A percentile compares a stretch with the other conserved stretches of the same genome.
These are phyloP conservation scores for Xylaria flabelliformis DNA, from an alignment of 495 filamentous ascomycete species.

Conservation along the genomic window DNA sequence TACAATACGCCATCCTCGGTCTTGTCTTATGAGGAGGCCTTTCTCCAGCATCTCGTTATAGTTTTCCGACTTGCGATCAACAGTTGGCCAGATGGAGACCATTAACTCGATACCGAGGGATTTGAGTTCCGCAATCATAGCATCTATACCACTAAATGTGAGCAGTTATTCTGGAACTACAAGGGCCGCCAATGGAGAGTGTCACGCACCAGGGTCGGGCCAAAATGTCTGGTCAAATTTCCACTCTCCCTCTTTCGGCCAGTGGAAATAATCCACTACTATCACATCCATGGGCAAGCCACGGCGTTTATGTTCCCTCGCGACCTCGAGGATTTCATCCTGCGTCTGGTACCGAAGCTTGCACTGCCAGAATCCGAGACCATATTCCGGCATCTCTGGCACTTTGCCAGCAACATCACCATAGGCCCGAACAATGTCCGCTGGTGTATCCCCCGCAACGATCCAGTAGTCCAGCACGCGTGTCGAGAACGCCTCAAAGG, in stretches of 20 bases:
- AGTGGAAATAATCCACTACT: constrained; percentile 67
- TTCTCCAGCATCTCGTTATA: constrained; percentile 61
- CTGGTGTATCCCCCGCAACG: constrained; percentile 59
- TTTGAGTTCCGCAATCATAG: constrained; percentile 62
- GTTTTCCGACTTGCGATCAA: constrained; percentile 59
- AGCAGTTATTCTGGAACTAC: constrained; percentile 25
- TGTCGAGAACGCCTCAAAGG: constrained; percentile 62
- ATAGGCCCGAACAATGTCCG: constrained; percentile 60
- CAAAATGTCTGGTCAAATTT: constrained; percentile 63
- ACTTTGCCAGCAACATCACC: constrained; percentile 57
- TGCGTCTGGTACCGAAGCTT: constrained; percentile 66
- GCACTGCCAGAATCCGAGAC: constrained; percentile 68
- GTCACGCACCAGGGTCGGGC: constrained; percentile 50
- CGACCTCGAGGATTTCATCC: constrained; percentile 61
- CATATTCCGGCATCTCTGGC: constrained; percentile 68
- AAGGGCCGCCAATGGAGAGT: too few relatives aligned
- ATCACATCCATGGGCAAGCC: constrained; percentile 62
- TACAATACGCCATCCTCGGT: constrained; percentile 58
- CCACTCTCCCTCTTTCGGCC: constrained; percentile 66
- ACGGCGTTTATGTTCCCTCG: constrained; percentile 58
- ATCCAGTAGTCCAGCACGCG: constrained; percentile 64
- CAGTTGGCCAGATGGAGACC: constrained; percentile 67
- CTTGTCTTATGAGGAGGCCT: constrained; percentile 59
- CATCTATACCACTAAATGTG: constrained; percentile 31
- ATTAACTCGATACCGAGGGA: constrained; percentile 61